phyloP scores from a whole-genome alignment of 2,329 filamentous ascomycete genomes.

The Tolypocladium endophyticum region DNA sequence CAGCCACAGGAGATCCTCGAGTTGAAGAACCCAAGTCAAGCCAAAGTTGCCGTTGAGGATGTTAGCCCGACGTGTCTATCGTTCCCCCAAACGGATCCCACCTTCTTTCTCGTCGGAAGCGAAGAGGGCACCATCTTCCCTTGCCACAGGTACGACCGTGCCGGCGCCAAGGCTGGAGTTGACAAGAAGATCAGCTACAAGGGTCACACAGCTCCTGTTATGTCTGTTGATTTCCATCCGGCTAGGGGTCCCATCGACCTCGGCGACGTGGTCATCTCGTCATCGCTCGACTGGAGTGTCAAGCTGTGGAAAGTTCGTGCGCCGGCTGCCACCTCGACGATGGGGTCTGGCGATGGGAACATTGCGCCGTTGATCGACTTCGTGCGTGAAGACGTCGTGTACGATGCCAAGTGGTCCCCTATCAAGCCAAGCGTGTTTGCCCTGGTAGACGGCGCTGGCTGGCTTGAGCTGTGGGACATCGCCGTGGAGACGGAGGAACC shows the following conservation, averaged over 20 bases:
- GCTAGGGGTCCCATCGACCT: slow-evolving; percentile 86
- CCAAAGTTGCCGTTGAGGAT: slow-evolving; percentile 72
- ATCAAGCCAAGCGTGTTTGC: slow-evolving; percentile 91
- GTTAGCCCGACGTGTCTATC: slow-evolving; percentile 89
- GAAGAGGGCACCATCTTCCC: slow-evolving; percentile 96
- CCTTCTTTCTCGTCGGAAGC: slow-evolving; percentile 92
- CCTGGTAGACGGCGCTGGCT: slow-evolving; percentile 85
- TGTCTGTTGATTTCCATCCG: slow-evolving; percentile 93
- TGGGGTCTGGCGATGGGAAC: slow-evolving; percentile 36
- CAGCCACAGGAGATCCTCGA: slow-evolving; percentile 93
- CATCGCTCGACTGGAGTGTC: slow-evolving; percentile 91
- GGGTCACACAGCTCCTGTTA: slow-evolving; percentile 87
- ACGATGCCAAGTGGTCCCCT: slow-evolving; percentile 92
- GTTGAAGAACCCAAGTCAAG: slow-evolving; percentile 72
- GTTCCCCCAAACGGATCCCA: slow-evolving; percentile 90
- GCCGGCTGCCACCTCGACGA: slow-evolving; percentile 60
- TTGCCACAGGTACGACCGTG: slow-evolving; percentile 93
- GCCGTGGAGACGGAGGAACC: slow-evolving; percentile 89
- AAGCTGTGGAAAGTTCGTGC: slow-evolving; percentile 93
- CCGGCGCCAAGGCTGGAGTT: slow-evolving; percentile 91
- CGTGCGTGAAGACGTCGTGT: slow-evolving; percentile 89
- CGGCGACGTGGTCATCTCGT: slow-evolving; percentile 85
- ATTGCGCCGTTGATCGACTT: slow-evolving; percentile 79
- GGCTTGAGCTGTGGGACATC: slow-evolving; percentile 91
- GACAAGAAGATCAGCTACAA: slow-evolving; percentile 81